Percentiles rank a stretch among this genome's conserved stretches.
phyloP scores from a whole-genome alignment of 305 asterid genomes.

The Plantago coronopus region DNA sequence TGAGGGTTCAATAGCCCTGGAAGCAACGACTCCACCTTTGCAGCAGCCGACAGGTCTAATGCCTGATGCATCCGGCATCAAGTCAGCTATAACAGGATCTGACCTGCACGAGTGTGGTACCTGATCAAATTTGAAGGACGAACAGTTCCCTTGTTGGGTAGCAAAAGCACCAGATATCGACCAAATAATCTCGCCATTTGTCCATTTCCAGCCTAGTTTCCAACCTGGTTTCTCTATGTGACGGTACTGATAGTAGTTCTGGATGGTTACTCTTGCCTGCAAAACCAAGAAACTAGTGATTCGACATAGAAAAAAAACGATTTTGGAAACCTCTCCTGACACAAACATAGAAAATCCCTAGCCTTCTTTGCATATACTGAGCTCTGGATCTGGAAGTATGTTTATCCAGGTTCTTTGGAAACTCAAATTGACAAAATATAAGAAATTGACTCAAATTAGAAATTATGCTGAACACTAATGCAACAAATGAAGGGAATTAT shows the following conservation, averaged over 20 bases:
- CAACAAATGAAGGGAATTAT: too few relatives aligned
- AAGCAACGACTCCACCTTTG: conserved; percentile 47
- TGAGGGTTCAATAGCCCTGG: conserved; percentile 45
- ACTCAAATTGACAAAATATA: background rate
- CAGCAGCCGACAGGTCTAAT: conserved; percentile 47
- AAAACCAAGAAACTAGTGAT: background rate
- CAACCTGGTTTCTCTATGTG: conserved; percentile 63
- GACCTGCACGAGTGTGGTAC: conserved; percentile 58
- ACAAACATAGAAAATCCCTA: too few relatives aligned
- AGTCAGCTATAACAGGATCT: conserved; percentile 44
- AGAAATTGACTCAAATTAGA: too few relatives aligned
- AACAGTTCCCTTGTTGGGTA: conserved; percentile 54
- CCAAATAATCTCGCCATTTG: conserved; percentile 47
- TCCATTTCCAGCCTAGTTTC: conserved; percentile 69
- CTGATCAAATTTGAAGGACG: conserved; percentile 32
- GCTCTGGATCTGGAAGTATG: too few relatives aligned
- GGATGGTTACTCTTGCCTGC: conserved; percentile 67
- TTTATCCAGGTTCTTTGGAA: too few relatives aligned
- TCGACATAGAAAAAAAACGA: too few relatives aligned
- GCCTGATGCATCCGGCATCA: conserved; percentile 34
- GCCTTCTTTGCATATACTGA: too few relatives aligned
- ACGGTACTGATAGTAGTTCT: conserved; percentile 56
- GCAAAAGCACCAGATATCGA: conserved; percentile 61
- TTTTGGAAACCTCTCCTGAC: too few relatives aligned
- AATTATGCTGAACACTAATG: too few relatives aligned